Evolutionary conservation across 805 yeast species (phyloP).

Genomic region (Kluyveromyces starmeri): DNA sequence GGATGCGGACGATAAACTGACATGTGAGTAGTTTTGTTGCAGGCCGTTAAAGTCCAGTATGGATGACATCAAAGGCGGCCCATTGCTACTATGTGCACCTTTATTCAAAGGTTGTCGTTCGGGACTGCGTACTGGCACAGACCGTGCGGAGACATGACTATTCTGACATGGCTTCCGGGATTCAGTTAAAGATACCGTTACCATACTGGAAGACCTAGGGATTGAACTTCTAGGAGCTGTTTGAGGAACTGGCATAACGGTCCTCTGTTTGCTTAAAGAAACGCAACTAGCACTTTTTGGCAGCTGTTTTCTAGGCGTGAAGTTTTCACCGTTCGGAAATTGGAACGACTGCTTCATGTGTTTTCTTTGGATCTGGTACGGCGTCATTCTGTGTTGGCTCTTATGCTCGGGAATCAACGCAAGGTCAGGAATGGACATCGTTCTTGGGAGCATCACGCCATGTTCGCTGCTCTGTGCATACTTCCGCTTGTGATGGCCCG

Average conservation of each 20-base stretch:
- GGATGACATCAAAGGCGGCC: not conserved
- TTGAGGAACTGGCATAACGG: not conserved
- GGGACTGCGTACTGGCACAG: too few relatives aligned
- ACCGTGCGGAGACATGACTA: too few relatives aligned
- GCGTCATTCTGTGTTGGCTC: constrained; percentile 14
- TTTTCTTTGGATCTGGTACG: constrained; percentile 24
- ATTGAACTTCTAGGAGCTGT: not conserved
- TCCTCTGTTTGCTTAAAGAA: constrained; percentile 1
- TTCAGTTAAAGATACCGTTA: not conserved
- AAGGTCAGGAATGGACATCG: not conserved
- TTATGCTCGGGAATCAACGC: constrained; percentile 3
- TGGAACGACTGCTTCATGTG: constrained; percentile 24
- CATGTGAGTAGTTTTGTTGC: constrained; percentile 1
- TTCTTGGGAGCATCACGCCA: not conserved
- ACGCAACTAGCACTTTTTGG: constrained; percentile 2
- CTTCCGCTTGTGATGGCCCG: not conserved
- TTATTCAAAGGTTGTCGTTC: not conserved
- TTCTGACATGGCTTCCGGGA: not conserved
- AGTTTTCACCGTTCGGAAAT: constrained; percentile 28
- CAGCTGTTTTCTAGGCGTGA: constrained; percentile 20
- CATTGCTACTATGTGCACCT: not conserved
- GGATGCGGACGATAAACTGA: constrained; percentile 1
- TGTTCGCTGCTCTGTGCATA: not conserved
- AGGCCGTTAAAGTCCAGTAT: not conserved
- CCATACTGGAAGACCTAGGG: constrained; percentile 5